phyloP scores from a whole-genome alignment of 805 yeast species.

The Pichia ethanolica region DNA sequence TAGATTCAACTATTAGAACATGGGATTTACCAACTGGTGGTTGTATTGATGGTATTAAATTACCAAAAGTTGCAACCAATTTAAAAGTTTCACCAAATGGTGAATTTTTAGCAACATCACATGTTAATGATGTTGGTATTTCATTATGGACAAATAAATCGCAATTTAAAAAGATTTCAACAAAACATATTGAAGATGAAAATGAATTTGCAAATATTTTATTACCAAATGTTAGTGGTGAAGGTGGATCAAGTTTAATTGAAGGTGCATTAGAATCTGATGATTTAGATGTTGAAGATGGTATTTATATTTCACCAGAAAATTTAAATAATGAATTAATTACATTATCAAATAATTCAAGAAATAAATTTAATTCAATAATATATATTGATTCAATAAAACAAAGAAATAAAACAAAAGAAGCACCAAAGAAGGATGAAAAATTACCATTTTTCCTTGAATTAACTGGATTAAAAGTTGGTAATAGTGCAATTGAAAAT shows the following conservation, averaged over 20 bases:
- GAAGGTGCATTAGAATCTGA: conserved; percentile 66
- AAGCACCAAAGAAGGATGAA: conserved; percentile 79
- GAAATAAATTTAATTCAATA: conserved; percentile 70
- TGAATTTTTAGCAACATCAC: conserved; percentile 86
- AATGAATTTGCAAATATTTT: conserved; percentile 57
- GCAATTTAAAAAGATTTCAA: conserved; percentile 69
- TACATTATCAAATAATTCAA: conserved; percentile 72
- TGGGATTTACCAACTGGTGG: conserved; percentile 98
- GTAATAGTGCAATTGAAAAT: conserved; percentile 55
- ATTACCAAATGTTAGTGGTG: conserved; percentile 74
- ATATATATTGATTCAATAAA: conserved; percentile 77
- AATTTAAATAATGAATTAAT: conserved; percentile 58
- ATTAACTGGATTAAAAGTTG: conserved; percentile 57
- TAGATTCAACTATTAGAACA: conserved; percentile 84
- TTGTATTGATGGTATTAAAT: conserved; percentile 83
- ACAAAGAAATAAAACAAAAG: conserved; percentile 82
- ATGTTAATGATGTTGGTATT: conserved; percentile 84
- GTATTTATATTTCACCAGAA: conserved; percentile 43
- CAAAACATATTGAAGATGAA: conserved; percentile 68
- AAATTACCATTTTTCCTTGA: conserved; percentile 75
- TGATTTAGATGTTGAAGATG: conserved; percentile 21
- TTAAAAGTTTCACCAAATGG: conserved; percentile 81
- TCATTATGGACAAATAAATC: conserved; percentile 89
- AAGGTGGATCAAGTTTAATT: conserved; percentile 60
- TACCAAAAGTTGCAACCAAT: conserved; percentile 73